Conservation (phyloP, 78 protist genomes). For the Speleostelium caveatum region DNA sequence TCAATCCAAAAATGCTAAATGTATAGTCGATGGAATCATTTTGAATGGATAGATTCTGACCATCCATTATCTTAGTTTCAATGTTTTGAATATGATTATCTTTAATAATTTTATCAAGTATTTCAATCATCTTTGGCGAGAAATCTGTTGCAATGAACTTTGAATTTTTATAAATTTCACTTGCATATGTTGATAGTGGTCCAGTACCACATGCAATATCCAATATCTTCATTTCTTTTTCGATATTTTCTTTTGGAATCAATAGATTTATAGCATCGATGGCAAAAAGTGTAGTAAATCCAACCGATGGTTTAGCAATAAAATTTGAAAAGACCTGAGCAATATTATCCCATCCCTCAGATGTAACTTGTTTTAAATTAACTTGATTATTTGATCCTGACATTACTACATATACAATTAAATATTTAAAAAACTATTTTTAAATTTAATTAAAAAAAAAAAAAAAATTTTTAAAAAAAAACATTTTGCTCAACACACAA, state of each 20-base stretch:
- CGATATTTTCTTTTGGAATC: constrained; percentile 1
- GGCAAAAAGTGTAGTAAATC: constrained; percentile 8
- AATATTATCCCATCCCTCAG: constrained; percentile 15
- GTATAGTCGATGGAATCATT: constrained; percentile 11
- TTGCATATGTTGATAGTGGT: constrained; percentile 13
- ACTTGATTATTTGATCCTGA: too few species aligned
- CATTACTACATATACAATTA: too few species aligned
- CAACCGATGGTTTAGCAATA: not conserved
- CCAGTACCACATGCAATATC: constrained; percentile 66
- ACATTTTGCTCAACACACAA: too few species aligned
- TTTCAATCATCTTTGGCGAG: not conserved
- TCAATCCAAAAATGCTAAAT: constrained; percentile 39
- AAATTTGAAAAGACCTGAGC: not conserved
- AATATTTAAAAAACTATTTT: too few species aligned
- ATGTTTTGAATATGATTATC: not conserved
- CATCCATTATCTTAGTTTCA: not conserved
- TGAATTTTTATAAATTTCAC: not conserved
- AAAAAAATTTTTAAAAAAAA: too few species aligned
- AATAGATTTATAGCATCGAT: not conserved
- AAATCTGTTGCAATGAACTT: constrained; percentile 6
- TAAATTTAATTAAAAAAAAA: too few species aligned
- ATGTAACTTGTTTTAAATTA: too few species aligned
- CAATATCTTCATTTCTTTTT: constrained; percentile 13
- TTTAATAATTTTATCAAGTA: not conserved
- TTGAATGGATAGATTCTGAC: not conserved